Conservation (phyloP, 2,329 filamentous ascomycete species). For the Albifimbria verrucaria region DNA sequence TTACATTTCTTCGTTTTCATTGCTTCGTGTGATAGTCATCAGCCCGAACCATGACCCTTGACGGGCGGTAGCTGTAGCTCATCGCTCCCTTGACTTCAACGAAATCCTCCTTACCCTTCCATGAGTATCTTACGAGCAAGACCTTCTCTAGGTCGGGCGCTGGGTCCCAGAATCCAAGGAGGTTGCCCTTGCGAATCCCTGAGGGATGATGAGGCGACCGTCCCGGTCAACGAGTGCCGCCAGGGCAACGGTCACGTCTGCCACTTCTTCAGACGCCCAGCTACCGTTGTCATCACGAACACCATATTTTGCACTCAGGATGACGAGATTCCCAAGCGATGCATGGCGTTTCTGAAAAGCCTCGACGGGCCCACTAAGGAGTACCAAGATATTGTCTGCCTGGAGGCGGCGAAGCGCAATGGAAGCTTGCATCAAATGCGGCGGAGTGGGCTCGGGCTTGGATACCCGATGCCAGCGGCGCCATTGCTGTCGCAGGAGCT, state of each 20-base stretch:
- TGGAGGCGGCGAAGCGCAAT: constrained; percentile 36
- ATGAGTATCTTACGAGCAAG: constrained; percentile 42
- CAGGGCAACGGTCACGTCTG: constrained; percentile 46
- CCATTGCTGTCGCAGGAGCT: constrained; percentile 23
- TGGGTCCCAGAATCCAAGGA: constrained; percentile 52
- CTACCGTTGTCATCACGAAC: constrained; percentile 26
- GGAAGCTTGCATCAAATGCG: constrained; percentile 15
- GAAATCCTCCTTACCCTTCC: constrained; percentile 28
- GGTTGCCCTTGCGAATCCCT: constrained; percentile 38
- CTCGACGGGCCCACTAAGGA: constrained; percentile 38
- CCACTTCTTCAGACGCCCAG: constrained; percentile 39
- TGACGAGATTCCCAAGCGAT: constrained; percentile 37
- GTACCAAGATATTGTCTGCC: constrained; percentile 41
- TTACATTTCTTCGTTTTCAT: not conserved
- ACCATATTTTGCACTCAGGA: constrained; percentile 48
- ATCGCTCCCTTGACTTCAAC: constrained; percentile 17
- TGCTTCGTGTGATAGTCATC: not conserved
- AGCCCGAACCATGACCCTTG: not conserved
- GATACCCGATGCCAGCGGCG: constrained; percentile 9
- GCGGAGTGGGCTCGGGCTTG: constrained; percentile 6
- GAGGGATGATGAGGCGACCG: constrained; percentile 33
- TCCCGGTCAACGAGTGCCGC: constrained; percentile 40
- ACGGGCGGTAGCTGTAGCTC: constrained; percentile 20
- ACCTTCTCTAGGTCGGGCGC: constrained; percentile 40
- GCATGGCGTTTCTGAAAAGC: constrained; percentile 32